Evolutionary conservation across 1,284 basidiomycete species (phyloP).

Genomic region (Leccinum pachyderme): DNA sequence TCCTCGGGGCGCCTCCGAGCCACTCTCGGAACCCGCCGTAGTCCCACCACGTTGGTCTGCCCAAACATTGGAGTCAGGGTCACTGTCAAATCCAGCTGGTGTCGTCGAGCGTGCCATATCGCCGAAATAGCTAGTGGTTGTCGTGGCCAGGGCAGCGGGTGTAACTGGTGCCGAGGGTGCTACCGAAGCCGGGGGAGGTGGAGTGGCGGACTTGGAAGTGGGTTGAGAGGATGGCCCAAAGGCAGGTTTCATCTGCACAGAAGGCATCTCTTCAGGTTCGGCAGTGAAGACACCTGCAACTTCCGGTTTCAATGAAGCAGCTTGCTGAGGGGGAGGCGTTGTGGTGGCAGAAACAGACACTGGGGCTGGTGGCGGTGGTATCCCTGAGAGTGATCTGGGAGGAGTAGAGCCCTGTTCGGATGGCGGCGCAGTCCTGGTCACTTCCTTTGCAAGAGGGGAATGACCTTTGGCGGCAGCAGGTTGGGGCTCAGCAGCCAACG

Average conservation of each 20-base stretch:
- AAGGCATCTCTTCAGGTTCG: slow-evolving; percentile 30
- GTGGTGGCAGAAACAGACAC: slow-evolving; percentile 13
- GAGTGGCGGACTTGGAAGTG: slow-evolving; percentile 19
- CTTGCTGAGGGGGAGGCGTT: slow-evolving; percentile 11
- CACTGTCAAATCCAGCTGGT: slow-evolving; percentile 21
- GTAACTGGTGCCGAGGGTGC: slow-evolving; percentile 22
- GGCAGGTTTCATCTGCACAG: slow-evolving; percentile 1
- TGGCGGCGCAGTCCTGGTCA: slow-evolving; percentile 15
- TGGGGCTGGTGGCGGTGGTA: slow-evolving; percentile 8
- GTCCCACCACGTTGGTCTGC: slow-evolving; percentile 15
- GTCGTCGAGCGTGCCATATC: slow-evolving; percentile 30
- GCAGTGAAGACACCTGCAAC: slow-evolving; percentile 23
- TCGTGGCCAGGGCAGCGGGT: slow-evolving; percentile 19
- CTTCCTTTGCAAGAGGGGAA: slow-evolving; percentile 32
- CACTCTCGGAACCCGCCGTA: slow-evolving; percentile 16
- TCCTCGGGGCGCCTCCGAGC: slow-evolving; percentile 19
- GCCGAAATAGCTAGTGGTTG: slow-evolving; percentile 20
- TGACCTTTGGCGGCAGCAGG: slow-evolving; percentile 21
- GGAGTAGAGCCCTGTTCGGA: slow-evolving; percentile 13
- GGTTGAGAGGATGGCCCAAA: slow-evolving; percentile 14
- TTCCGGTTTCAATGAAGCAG: slow-evolving; percentile 3
- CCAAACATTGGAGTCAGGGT: slow-evolving; percentile 30
- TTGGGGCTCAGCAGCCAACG: slow-evolving; percentile 28
- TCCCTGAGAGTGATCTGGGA: slow-evolving; percentile 25
- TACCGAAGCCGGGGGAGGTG: slow-evolving; percentile 10